These are phyloP conservation scores for Eutypella sp. DNA, from an alignment of 2,329 filamentous ascomycete species.

Conservation along the genomic window DNA sequence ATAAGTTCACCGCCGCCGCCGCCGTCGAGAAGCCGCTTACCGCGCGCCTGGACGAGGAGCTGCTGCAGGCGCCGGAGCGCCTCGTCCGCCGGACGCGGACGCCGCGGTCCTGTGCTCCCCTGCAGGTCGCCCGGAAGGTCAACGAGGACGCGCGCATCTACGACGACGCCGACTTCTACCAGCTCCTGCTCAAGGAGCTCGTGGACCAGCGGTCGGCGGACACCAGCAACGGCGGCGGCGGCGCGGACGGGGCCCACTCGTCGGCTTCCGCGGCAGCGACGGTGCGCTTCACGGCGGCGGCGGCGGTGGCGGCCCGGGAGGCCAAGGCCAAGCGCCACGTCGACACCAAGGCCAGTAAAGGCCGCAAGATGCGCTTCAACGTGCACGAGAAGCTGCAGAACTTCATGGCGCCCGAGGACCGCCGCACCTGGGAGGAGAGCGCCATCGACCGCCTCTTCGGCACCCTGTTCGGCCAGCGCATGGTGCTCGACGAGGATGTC, in stretches of 20 bases:
- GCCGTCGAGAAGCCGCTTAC: conserved; percentile 56
- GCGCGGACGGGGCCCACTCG: no score
- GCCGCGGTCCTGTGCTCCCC: conserved; percentile 71
- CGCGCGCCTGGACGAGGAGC: conserved; percentile 63
- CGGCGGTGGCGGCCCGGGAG: no score
- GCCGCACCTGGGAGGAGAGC: conserved; percentile 71
- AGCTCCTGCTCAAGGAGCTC: conserved; percentile 84
- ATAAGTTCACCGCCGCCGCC: conserved; percentile 45
- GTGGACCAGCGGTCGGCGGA: conserved; percentile 82
- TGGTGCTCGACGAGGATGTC: conserved; percentile 59
- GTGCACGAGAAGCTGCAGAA: conserved; percentile 97
- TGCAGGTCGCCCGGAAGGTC: conserved; percentile 56
- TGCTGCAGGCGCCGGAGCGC: conserved; percentile 61
- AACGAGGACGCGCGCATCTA: conserved; percentile 64
- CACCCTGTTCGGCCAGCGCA: conserved; percentile 67
- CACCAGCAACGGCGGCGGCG: conserved; percentile 40
- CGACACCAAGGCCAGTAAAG: conserved; percentile 93
- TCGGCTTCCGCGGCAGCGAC: conserved; percentile 49
- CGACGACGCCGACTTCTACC: conserved; percentile 94
- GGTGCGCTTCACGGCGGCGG: conserved; percentile 61
- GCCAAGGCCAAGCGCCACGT: conserved; percentile 78
- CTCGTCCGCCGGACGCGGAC: conserved; percentile 64
- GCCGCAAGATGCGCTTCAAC: conserved; percentile 86
- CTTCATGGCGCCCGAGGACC: conserved; percentile 91
- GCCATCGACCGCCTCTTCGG: conserved; percentile 76